phyloP scores from a whole-genome alignment of 2,329 filamentous ascomycete genomes.

The Paraconiothyrium sp. region DNA sequence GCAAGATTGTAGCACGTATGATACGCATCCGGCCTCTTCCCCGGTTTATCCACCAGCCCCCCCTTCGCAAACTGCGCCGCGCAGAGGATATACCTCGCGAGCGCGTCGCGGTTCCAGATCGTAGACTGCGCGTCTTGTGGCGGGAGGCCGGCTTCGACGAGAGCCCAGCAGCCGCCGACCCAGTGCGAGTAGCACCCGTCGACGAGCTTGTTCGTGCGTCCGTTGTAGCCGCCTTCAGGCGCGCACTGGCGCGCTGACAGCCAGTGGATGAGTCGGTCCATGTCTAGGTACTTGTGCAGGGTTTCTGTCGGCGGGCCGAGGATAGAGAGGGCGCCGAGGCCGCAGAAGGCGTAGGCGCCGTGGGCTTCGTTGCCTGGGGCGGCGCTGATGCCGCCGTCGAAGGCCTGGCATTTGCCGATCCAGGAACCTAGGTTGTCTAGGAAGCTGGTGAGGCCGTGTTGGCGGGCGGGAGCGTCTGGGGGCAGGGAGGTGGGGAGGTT shows the following conservation, averaged over 20 bases:
- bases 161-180: conserved; percentile 93
- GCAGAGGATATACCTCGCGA: conserved; percentile 87
- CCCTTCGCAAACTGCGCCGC: conserved; percentile 85
- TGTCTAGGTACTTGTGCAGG: conserved; percentile 79
- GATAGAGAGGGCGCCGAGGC: conserved; percentile 86
- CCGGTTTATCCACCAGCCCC: conserved; percentile 92
- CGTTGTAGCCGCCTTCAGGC: conserved; percentile 91
- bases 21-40: conserved; percentile 86
- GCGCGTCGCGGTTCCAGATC: conserved; percentile 84
- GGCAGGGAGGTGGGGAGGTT: conserved; percentile 84
- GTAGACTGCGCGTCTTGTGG: conserved; percentile 53
- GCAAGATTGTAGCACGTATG: conserved; percentile 92
- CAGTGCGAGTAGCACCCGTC: conserved; percentile 99
- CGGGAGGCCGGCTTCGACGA: conserved; percentile 77
- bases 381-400: conserved; percentile 90
- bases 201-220: conserved; percentile 95
- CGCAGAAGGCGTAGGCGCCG: conserved; percentile 96
- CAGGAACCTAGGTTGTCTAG: conserved; percentile 80
- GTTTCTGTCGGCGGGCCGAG: conserved; percentile 79
- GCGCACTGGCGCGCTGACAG: conserved; percentile 87
- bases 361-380: conserved; percentile 91
- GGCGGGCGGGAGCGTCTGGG: conserved; percentile 72
- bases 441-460: conserved; percentile 71
- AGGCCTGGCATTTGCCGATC: conserved; percentile 89
- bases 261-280: conserved; percentile 83